These are phyloP conservation scores for Chlorophyllum brunneum DNA, from an alignment of 768 basidiomycete species.

Conservation along the genomic window DNA sequence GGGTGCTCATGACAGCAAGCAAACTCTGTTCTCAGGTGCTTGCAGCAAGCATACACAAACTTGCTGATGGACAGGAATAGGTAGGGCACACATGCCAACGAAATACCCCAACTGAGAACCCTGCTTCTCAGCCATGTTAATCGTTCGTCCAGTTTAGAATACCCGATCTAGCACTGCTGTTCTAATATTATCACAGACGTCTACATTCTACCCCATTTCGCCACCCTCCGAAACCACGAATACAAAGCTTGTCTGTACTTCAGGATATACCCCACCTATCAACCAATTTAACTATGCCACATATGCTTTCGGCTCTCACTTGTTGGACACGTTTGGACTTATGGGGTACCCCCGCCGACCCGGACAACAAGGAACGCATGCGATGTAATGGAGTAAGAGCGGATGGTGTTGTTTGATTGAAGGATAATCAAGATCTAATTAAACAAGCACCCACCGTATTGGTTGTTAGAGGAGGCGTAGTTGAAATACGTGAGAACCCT, in stretches of 20 bases:
- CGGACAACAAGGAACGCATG: constrained; percentile 11
- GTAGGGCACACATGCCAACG: constrained; percentile 34
- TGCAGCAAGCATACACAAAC: constrained; percentile 41
- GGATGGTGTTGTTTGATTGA: constrained; percentile 48
- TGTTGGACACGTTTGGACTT: constrained; percentile 52
- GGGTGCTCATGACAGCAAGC: constrained; percentile 51
- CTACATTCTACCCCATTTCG: constrained; percentile 55
- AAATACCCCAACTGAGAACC: too few relatives aligned
- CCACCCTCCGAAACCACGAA: constrained; percentile 56
- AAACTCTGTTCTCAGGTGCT: constrained; percentile 49
- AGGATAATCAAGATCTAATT: constrained; percentile 20
- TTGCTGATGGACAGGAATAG: constrained; percentile 59
- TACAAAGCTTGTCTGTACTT: constrained; percentile 55
- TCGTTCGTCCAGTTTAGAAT: not conserved
- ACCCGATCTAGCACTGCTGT: not conserved
- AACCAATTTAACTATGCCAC: constrained; percentile 55
- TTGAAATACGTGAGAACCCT: constrained; percentile 53
- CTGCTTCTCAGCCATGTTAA: not conserved
- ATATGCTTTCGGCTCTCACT: constrained; percentile 57
- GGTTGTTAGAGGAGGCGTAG: constrained; percentile 69
- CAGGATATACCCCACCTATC: constrained; percentile 29
- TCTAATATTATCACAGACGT: constrained; percentile 30
- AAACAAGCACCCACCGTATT: constrained; percentile 44
- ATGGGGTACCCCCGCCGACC: constrained; percentile 32
- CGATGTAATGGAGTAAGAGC: constrained; percentile 40